phyloP scores from a whole-genome alignment of 2,329 filamentous ascomycete species.

The Aspergillus fructus region DNA sequence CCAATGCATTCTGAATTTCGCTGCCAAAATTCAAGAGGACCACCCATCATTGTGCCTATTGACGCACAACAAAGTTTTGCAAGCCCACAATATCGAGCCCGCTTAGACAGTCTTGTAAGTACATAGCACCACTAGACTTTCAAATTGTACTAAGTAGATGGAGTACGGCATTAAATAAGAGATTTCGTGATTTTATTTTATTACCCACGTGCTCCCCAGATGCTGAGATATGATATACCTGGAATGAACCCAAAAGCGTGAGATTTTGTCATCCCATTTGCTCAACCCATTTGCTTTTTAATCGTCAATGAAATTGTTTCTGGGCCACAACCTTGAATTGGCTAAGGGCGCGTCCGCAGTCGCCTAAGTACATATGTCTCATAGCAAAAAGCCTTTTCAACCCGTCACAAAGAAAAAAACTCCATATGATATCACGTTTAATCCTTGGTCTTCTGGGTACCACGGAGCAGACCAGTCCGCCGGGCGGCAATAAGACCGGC shows the following conservation, averaged over 20 bases:
- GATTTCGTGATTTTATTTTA: conserved; percentile 8
- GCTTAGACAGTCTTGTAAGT: too few relatives aligned
- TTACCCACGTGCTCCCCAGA: conserved; percentile 1
- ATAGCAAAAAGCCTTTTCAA: conserved; percentile 42
- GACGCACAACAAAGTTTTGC: too few relatives aligned
- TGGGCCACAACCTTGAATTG: conserved; percentile 42
- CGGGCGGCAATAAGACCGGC: conserved; percentile 99
- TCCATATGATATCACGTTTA: conserved; percentile 63
- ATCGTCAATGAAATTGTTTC: conserved; percentile 33
- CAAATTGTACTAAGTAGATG: background rate
- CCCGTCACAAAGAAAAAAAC: conserved; percentile 54
- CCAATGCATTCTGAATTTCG: too few relatives aligned
- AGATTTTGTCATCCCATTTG: conserved; percentile 25
- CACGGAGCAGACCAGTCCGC: conserved; percentile 99
- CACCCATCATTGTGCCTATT: too few relatives aligned
- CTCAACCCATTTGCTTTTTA: conserved; percentile 24
- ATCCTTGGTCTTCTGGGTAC: conserved; percentile 99
- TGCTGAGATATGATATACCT: conserved; percentile 4
- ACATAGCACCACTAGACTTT: background rate
- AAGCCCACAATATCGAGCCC: too few relatives aligned
- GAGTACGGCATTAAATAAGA: background rate
- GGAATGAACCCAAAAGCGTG: conserved; percentile 16
- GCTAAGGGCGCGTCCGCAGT: conserved; percentile 41
- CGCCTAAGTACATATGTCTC: conserved; percentile 45
- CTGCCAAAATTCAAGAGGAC: too few relatives aligned